Percentiles rank a stretch among this genome's conserved stretches.
phyloP scores from a whole-genome alignment of 208 protist species.

The Naegleria fowleri region DNA sequence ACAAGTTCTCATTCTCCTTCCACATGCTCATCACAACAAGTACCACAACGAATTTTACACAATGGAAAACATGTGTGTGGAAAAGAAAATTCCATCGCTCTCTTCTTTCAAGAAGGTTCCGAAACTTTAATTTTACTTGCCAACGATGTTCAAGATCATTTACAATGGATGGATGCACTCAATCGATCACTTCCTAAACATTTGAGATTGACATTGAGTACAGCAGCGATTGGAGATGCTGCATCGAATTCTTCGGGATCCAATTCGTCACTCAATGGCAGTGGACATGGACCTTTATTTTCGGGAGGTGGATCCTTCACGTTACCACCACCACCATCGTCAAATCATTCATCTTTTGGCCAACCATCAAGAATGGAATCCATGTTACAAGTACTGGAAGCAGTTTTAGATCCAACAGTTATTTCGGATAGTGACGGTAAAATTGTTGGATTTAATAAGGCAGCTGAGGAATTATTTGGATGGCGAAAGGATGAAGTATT shows the following conservation, averaged over 20 bases:
- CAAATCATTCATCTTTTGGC: background rate
- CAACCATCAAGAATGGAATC: background rate
- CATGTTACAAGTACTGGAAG: background rate
- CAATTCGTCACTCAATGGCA: background rate
- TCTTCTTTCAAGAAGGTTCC: background rate
- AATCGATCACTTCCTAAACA: background rate
- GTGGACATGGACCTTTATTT: no score
- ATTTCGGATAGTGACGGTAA: conserved; percentile 38
- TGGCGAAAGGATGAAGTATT: conserved; percentile 42
- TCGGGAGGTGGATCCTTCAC: no score
- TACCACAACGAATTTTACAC: background rate
- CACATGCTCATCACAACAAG: background rate
- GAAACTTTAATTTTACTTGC: background rate
- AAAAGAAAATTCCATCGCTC: background rate
- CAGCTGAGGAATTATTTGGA: conserved; percentile 44
- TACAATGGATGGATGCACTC: background rate
- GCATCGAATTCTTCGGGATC: background rate
- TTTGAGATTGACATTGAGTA: background rate
- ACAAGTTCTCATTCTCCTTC: background rate
- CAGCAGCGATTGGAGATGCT: background rate
- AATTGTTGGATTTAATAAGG: conserved; percentile 34
- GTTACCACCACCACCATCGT: background rate
- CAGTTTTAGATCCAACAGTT: conserved; percentile 39
- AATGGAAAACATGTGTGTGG: background rate
- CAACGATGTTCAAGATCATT: background rate